Evolutionary conservation across 768 basidiomycete genomes (phyloP), one percentile per base, ranked within the genome.

Genomic region (Leccinum ochraceum): DNA sequence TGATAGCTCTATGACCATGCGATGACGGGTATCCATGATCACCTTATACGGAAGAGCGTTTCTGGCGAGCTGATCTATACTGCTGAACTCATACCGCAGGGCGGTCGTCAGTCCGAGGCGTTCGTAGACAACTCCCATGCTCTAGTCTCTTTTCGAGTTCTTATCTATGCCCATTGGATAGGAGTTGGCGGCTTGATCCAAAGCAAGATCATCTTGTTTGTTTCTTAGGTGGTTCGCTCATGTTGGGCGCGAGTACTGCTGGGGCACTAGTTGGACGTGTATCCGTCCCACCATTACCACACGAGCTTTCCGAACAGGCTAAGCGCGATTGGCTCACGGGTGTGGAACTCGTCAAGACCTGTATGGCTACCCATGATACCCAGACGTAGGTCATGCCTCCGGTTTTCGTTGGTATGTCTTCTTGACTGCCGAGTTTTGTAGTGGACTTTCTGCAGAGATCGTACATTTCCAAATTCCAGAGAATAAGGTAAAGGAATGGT

Each of bases 131-230:
- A 37, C 56, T 28, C 48, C 4, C 26, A 16, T 32, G 50, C 17
- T 50, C 24, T 56, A 2, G 46, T 50, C n/a, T 37, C 48, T 11
- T 20, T 53, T 56, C 32, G 58, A 51, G 53, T 56, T 44, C 65
- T 68, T 53, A 63, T 24, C 30, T 30, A 20, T n/a, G 32, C 20
- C 53, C 39, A 6, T 42, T 55, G 55, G 16, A 30, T 64, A 92
- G 91, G 26, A 76, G 78, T 36, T 95, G 92, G 93, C 82, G 83
- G 17, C 77, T 91, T 28, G 80, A 81, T 10, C 91, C 91, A 10
- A 96, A 97, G 71, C 95, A 98, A 77, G 95, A 98, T 70, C 95
- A 97, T 71, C 84, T 98, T 36, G 94, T 92, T 3, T 98, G 95
- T 76, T 98, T 97, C 84, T 78, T 98, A 36, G 94, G 89, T 20